Evolutionary conservation across 2,329 filamentous ascomycete species (phyloP).

Genomic region (Davidsoniella australis): DNA sequence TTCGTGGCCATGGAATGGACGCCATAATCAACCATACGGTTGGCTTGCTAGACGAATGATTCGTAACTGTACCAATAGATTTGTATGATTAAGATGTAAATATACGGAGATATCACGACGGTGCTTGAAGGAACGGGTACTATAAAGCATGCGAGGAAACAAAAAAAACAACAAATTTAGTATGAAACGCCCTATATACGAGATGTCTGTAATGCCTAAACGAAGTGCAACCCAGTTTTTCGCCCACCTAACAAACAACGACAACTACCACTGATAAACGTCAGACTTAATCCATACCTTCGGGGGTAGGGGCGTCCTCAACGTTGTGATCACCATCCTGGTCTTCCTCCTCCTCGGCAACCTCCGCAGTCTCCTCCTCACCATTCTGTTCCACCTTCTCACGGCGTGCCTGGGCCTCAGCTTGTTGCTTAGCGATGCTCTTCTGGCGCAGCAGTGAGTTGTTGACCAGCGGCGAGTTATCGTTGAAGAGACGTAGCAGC

Average conservation of each 20-base stretch:
- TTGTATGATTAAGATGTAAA: neutral
- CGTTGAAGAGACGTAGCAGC: constrained; percentile 80
- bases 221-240: neutral
- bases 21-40: constrained; percentile 57
- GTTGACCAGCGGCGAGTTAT: constrained; percentile 69
- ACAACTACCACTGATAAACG: neutral
- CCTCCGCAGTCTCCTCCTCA: constrained; percentile 13
- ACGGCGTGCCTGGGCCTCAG: constrained; percentile 16
- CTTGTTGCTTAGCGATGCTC: constrained; percentile 20
- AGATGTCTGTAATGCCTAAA: neutral
- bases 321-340: constrained; percentile 19
- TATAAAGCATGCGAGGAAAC: neutral
- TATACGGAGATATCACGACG: too few species aligned
- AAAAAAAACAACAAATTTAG: constrained; percentile 1
- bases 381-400: constrained; percentile 15
- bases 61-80: neutral
- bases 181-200: constrained; percentile 6
- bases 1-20: constrained; percentile 68
- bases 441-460: constrained; percentile 36
- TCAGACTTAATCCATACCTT: constrained; percentile 14
- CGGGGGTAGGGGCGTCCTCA: constrained; percentile 23
- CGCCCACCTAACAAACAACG: neutral
- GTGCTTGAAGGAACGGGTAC: too few species aligned
- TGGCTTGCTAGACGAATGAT: constrained; percentile 41
- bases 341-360: constrained; percentile 14